These are phyloP conservation scores for Glycyrrhiza uralensis DNA, from an alignment of 306 rosid genomes.

Conservation along the genomic window DNA sequence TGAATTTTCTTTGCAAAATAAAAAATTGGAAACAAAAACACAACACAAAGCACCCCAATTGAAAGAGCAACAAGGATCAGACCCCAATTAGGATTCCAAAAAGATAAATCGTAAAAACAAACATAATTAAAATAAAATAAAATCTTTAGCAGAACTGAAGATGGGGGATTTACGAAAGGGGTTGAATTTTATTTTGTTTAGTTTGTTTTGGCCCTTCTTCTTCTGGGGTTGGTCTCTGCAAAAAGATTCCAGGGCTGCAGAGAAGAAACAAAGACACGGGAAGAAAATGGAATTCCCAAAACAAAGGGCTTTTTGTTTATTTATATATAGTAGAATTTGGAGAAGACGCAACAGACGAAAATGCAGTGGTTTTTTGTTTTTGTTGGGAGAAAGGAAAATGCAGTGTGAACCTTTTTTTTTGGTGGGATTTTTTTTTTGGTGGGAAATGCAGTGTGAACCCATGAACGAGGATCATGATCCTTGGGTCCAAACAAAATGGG, in stretches of 20 bases:
- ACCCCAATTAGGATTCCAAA: constrained; percentile 17
- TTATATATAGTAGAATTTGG: background rate
- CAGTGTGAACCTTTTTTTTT: constrained; percentile 22
- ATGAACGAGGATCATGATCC: no score
- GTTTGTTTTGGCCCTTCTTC: constrained; percentile 1
- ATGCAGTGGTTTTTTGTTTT: background rate
- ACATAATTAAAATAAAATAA: background rate
- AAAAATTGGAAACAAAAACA: background rate
- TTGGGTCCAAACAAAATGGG: no score
- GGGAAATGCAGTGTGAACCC: no score
- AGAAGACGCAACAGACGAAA: constrained; percentile 6
- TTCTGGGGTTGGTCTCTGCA: constrained; percentile 35
- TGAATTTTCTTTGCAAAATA: background rate
- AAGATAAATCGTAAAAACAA: background rate
- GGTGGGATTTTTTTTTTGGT: no score
- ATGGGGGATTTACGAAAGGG: constrained; percentile 41
- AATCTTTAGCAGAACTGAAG: constrained; percentile 9
- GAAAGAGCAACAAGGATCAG: constrained; percentile 16
- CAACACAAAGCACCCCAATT: background rate
- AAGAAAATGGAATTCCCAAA: background rate
- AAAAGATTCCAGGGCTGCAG: constrained; percentile 25
- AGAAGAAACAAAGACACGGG: constrained; percentile 7
- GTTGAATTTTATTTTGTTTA: constrained; percentile 8
- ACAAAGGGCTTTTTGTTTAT: background rate
- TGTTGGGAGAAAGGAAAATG: background rate